Evolutionary conservation across 2,329 filamentous ascomycete species (phyloP).

Genomic region (Neoarthrinium moseri): DNA sequence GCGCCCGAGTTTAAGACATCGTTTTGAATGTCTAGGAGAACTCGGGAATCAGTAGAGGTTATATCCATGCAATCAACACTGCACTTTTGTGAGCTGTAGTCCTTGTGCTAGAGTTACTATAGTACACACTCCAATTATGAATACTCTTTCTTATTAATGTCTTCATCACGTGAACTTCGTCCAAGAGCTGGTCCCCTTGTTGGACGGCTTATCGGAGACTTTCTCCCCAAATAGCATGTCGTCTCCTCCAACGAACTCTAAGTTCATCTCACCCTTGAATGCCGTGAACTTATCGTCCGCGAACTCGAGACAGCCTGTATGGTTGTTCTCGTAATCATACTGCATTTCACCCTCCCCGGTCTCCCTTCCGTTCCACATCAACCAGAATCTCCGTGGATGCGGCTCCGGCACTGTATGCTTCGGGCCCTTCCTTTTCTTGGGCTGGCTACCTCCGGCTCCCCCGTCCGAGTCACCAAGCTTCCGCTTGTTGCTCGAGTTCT

Average conservation of each 20-base stretch:
- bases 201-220: not conserved
- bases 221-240: not conserved
- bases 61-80: conserved; percentile 38
- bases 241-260: not conserved
- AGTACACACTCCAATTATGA: too few relatives aligned
- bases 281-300: too few relatives aligned
- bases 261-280: conserved; percentile 4
- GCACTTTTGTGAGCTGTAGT: too few relatives aligned
- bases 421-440: too few relatives aligned
- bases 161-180: not conserved
- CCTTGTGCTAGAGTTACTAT: too few relatives aligned
- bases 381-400: not conserved
- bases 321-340: not conserved
- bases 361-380: not conserved
- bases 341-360: not conserved
- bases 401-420: not conserved
- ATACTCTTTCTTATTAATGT: not conserved
- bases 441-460: too few relatives aligned
- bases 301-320: conserved; percentile 1
- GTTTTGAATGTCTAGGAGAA: conserved; percentile 52
- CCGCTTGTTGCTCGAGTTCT: too few relatives aligned
- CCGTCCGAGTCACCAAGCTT: too few relatives aligned
- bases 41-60: conserved; percentile 60
- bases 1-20: conserved; percentile 54
- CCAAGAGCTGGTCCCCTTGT: not conserved